Evolutionary conservation across 768 basidiomycete species (phyloP).

Genomic region (Antrodiella citrinella): DNA sequence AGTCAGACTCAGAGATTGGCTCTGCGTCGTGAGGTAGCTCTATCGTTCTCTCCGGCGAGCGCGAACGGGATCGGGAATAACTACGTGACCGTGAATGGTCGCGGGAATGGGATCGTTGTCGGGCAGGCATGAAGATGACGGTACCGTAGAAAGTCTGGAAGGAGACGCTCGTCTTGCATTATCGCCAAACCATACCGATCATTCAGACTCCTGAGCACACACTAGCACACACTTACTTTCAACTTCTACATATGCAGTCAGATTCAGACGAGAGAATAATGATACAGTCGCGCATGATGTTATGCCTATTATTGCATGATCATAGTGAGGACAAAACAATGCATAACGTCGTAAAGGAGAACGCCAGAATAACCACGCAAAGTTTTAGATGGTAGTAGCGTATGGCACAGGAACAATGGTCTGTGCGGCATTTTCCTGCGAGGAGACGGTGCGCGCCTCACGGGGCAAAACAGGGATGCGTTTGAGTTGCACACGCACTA

Average conservation of each 20-base stretch:
- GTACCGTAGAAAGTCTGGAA: too few relatives aligned
- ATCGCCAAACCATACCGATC: too few relatives aligned
- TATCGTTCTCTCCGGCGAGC: slow-evolving; percentile 40
- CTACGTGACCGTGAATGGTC: slow-evolving; percentile 14
- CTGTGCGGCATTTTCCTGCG: slow-evolving; percentile 72
- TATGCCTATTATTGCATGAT: slow-evolving; percentile 18
- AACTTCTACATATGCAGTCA: too few relatives aligned
- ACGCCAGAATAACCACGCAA: slow-evolving; percentile 1
- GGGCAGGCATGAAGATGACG: too few relatives aligned
- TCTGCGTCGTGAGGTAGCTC: slow-evolving; percentile 47
- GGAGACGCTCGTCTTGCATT: too few relatives aligned
- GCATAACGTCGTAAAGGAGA: slow-evolving; percentile 13
- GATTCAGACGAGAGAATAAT: neutral
- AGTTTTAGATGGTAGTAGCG: slow-evolving; percentile 88
- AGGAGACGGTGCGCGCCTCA: slow-evolving; percentile 66
- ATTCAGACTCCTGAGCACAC: too few relatives aligned
- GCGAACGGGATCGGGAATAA: slow-evolving; percentile 24
- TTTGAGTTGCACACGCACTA: slow-evolving; percentile 79
- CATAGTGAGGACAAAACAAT: slow-evolving; percentile 13
- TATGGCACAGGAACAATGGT: slow-evolving; percentile 90
- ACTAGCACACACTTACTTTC: too few relatives aligned
- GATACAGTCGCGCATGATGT: slow-evolving; percentile 11
- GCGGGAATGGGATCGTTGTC: slow-evolving; percentile 17
- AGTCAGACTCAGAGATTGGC: slow-evolving; percentile 76
- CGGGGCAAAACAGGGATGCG: slow-evolving; percentile 82